These are phyloP conservation scores for Aphanomyces astaci DNA, from an alignment of 352 stramenopile species.

Conservation along the genomic window DNA sequence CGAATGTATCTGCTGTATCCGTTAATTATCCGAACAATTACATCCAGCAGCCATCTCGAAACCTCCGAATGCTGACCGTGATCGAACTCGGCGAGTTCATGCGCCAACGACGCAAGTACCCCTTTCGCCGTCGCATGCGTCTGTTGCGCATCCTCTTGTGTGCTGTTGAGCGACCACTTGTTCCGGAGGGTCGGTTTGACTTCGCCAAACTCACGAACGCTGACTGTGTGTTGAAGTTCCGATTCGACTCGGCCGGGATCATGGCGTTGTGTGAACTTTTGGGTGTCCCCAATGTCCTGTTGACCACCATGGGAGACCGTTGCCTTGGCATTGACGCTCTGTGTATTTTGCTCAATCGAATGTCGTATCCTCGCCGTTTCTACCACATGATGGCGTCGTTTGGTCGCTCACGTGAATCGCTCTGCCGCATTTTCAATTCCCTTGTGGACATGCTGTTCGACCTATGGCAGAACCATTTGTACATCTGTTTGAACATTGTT, in stretches of 20 bases:
- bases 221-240: neutral
- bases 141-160: neutral
- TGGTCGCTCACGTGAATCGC: neutral
- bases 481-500: neutral
- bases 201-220: neutral
- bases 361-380: constrained; percentile 5
- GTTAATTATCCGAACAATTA: neutral
- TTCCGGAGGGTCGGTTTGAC: neutral
- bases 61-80: neutral
- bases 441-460: neutral
- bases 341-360: neutral
- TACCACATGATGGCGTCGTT: neutral
- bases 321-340: neutral
- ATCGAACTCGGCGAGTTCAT: neutral
- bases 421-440: neutral
- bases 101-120: neutral
- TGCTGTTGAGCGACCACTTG: neutral
- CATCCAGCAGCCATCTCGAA: neutral
- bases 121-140: neutral
- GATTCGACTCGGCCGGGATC: neutral
- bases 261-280: neutral
- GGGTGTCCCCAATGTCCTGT: neutral
- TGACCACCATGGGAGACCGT: neutral
- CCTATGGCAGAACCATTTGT: neutral
- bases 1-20: no score